phyloP scores from a whole-genome alignment of 352 stramenopile genomes.

The Pythium coloratum region DNA sequence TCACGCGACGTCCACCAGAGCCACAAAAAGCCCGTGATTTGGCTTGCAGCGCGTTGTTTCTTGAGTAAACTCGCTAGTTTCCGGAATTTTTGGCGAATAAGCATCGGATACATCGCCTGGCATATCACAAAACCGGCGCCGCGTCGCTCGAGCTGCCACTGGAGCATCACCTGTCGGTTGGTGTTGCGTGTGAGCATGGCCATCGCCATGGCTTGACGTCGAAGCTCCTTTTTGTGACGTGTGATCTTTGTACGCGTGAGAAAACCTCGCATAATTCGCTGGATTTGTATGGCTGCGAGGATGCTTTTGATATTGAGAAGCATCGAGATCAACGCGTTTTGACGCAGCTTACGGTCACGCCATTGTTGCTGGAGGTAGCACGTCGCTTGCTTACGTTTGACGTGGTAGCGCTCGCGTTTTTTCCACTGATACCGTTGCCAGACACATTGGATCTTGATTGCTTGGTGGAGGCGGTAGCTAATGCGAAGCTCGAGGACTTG shows the following conservation, averaged over 20 bases:
- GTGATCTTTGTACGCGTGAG: slow-evolving; percentile 25
- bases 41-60: slow-evolving; percentile 22
- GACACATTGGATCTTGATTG: slow-evolving; percentile 47
- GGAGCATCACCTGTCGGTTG: slow-evolving; percentile 36
- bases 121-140: slow-evolving; percentile 56
- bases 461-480: slow-evolving; percentile 45
- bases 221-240: slow-evolving; percentile 12
- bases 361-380: slow-evolving; percentile 40
- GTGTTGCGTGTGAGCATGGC: slow-evolving; percentile 40
- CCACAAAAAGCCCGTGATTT: slow-evolving; percentile 25
- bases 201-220: slow-evolving; percentile 33
- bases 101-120: slow-evolving; percentile 41
- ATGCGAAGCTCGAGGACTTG: slow-evolving; percentile 43
- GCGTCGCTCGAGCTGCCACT: slow-evolving; percentile 45
- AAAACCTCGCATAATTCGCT: slow-evolving; percentile 42
- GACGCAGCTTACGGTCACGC: slow-evolving; percentile 34
- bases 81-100: slow-evolving; percentile 36
- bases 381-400: slow-evolving; percentile 32
- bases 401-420: slow-evolving; percentile 16
- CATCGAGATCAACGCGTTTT: slow-evolving; percentile 40
- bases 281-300: slow-evolving; percentile 40
- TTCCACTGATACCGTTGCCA: slow-evolving; percentile 42
- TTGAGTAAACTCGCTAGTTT: slow-evolving; percentile 27
- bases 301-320: slow-evolving; percentile 36
- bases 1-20: slow-evolving; percentile 27